phyloP scores from a whole-genome alignment of 2,329 filamentous ascomycete species.

The Celoporthe dispersa region DNA sequence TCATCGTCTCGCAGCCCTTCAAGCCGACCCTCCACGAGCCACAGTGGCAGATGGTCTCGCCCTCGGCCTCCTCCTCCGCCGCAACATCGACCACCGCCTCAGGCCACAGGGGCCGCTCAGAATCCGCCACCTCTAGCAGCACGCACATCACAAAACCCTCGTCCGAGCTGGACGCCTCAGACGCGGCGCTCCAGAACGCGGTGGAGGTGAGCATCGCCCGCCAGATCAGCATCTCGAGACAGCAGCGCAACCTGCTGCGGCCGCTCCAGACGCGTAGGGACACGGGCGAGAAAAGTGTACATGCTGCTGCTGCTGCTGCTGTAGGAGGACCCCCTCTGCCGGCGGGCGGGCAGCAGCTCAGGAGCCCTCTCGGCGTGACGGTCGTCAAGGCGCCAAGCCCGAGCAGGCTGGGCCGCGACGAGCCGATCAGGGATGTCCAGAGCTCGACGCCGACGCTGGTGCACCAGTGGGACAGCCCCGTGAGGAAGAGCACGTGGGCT shows the following conservation, averaged over 20 bases:
- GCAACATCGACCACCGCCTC: slow-evolving; percentile 30
- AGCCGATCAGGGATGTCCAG: slow-evolving; percentile 45
- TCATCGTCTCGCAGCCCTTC: slow-evolving; percentile 39
- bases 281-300: slow-evolving; percentile 6
- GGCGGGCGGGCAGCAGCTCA: neutral
- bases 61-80: slow-evolving; percentile 39
- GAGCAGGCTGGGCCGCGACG: slow-evolving; percentile 37
- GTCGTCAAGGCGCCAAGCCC: slow-evolving; percentile 31
- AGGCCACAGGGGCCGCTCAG: slow-evolving; percentile 30
- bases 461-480: slow-evolving; percentile 38
- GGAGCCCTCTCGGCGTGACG: slow-evolving; percentile 28
- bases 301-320: neutral
- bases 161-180: slow-evolving; percentile 44
- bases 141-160: slow-evolving; percentile 42
- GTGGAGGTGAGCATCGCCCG: slow-evolving; percentile 70
- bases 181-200: slow-evolving; percentile 54
- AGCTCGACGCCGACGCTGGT: slow-evolving; percentile 53
- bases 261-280: slow-evolving; percentile 49
- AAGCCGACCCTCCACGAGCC: slow-evolving; percentile 47
- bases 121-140: slow-evolving; percentile 31
- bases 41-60: slow-evolving; percentile 53
- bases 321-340: neutral
- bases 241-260: slow-evolving; percentile 63
- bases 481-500: slow-evolving; percentile 56
- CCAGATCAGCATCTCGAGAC: slow-evolving; percentile 67